Evolutionary conservation across 306 rosid genomes (phyloP), one percentile per base, ranked within the genome.

Genomic region (Bauhinia variegata): DNA sequence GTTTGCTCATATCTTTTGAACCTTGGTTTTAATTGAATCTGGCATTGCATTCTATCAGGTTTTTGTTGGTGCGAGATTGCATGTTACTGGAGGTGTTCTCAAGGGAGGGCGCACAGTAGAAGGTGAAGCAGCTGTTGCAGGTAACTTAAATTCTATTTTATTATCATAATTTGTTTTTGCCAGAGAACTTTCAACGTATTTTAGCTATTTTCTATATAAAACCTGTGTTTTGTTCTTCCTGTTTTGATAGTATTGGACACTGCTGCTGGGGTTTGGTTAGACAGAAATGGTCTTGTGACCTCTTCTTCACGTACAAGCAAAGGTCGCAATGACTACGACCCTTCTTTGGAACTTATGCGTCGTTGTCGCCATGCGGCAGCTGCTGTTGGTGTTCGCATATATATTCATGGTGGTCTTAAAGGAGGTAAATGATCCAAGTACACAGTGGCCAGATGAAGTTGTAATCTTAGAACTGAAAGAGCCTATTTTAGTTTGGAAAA

Each of bases 191-290:
- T 60, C 37, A 51, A 14, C 19, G 57, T 46, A 13, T 78, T 49
- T 74, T 10, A 37, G 46, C 51, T 52, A 59, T 41, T 65, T 57
- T n/a, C n/a, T n/a, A n/a, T n/a, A 18, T 44, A 60, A 16, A 23
- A 59, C 56, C 17, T 44, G 6, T 30, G 36, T 50, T 60, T 67
- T 56, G 6, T 19, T 30, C n/a, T n/a, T n/a, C 15, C 17, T 61
- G 15, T 72, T 70, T 81, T 67, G 68, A 66, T 67, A 93, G 99
- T 95, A 54, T 81, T 95, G 92, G 99, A 95, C 83, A 95, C 99
- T 73, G 99, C 99, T 8, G 99, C 99, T 70, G 99, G 99, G 77
- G 97, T 87, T 73, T 95, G 99, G 99, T 80, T 95, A 60, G 99
- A 95, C 74, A 83, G 97, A 79, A 88, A 74, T 62, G 99, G 99